Percentiles rank a stretch among this genome's conserved stretches.
Evolutionary conservation across 2,329 filamentous ascomycete genomes (phyloP).

Genomic region (Meredithiella fracta): DNA sequence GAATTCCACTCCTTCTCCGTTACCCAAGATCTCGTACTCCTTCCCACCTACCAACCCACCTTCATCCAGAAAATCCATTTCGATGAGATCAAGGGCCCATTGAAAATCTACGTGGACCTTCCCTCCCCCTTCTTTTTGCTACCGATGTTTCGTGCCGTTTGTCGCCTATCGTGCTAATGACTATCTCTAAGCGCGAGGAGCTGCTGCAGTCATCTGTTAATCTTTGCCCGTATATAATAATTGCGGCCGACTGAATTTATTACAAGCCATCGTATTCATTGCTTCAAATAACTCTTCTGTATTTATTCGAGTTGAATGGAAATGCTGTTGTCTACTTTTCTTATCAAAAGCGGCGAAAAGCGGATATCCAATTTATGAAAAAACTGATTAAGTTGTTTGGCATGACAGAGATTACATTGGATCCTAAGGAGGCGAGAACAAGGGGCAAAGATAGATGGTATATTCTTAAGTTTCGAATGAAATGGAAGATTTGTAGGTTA

Average conservation of each 20-base stretch:
- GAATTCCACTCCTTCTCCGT: conserved; percentile 34
- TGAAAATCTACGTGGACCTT: conserved; percentile 77
- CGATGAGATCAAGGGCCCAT: conserved; percentile 50
- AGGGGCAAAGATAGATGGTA: conserved; percentile 44
- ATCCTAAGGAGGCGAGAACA: conserved; percentile 41
- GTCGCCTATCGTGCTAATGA: neutral
- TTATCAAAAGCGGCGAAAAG: conserved; percentile 82
- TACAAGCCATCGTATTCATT: conserved; percentile 91
- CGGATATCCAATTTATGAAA: conserved; percentile 60
- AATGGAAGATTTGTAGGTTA: too few relatives aligned
- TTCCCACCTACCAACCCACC: conserved; percentile 40
- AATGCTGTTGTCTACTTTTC: conserved; percentile 58
- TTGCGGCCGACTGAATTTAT: conserved; percentile 96
- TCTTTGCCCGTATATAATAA: conserved; percentile 56
- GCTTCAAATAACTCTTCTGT: conserved; percentile 59
- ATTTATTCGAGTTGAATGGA: conserved; percentile 58
- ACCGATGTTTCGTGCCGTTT: neutral
- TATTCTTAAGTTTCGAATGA: neutral
- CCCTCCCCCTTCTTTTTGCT: too few relatives aligned
- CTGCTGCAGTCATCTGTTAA: conserved; percentile 36
- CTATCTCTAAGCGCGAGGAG: conserved; percentile 35
- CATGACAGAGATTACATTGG: conserved; percentile 36
- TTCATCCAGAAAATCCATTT: conserved; percentile 43
- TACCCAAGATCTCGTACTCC: conserved; percentile 40
- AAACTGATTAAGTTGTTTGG: conserved; percentile 49